Conservation (phyloP, 2,329 filamentous ascomycete species). For the Colletotrichum horii region DNA sequence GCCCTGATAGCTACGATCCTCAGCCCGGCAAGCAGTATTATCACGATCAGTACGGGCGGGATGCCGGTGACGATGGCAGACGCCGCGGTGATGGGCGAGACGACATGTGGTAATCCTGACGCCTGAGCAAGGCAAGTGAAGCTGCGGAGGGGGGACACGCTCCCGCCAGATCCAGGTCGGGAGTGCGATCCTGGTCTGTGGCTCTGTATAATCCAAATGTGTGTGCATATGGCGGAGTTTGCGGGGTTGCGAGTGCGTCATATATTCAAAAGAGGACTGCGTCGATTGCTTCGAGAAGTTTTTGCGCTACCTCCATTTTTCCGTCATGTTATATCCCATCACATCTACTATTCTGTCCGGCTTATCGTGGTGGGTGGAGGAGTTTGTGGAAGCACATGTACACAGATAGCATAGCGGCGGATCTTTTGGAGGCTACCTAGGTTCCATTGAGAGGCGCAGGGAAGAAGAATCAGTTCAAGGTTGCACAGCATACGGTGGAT, state of each 20-base stretch:
- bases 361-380: background rate
- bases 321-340: background rate
- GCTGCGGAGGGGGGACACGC: background rate
- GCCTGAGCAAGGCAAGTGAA: background rate
- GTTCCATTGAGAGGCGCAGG: conserved; percentile 1
- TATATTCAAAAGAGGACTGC: conserved; percentile 2
- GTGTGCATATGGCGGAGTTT: conserved; percentile 21
- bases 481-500: background rate
- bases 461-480: background rate
- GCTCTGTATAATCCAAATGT: conserved; percentile 15
- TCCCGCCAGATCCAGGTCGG: background rate
- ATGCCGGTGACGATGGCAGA: conserved; percentile 31
- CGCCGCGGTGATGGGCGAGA: conserved; percentile 38
- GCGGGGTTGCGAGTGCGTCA: conserved; percentile 11
- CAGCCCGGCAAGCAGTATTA: conserved; percentile 47
- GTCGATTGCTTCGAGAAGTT: background rate
- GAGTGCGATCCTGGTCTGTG: background rate
- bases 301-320: background rate
- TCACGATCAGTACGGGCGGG: conserved; percentile 37
- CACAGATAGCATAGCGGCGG: conserved; percentile 19
- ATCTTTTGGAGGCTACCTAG: conserved; percentile 9
- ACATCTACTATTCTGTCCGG: background rate
- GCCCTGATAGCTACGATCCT: conserved; percentile 38
- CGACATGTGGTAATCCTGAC: conserved; percentile 48
- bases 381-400: conserved; percentile 13